These are phyloP conservation scores for Tetradesmus lagerheimii DNA, from an alignment of 139 green algal genomes.

Conservation along the genomic window DNA sequence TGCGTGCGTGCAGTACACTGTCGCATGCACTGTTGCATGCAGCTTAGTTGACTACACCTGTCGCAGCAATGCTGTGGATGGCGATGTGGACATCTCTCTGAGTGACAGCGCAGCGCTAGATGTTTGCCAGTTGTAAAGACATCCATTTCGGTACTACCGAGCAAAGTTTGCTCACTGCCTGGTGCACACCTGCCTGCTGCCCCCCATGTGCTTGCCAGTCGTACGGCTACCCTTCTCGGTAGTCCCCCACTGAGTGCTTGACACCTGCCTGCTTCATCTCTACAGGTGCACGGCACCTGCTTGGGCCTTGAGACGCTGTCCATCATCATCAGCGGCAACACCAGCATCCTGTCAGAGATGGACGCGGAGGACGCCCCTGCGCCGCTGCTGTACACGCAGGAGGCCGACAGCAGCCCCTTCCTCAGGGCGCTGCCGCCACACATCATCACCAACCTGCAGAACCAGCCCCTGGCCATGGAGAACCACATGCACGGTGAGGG, in stretches of 20 bases:
- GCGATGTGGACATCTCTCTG: too few relatives aligned
- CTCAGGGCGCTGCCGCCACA: conserved; percentile 65
- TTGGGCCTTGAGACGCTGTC: conserved; percentile 84
- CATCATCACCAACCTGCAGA: conserved; percentile 74
- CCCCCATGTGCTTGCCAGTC: too few relatives aligned
- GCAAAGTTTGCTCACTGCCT: too few relatives aligned
- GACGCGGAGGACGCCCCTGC: conserved; percentile 80
- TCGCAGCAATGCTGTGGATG: neutral
- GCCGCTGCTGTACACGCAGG: conserved; percentile 74
- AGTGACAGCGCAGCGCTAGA: too few relatives aligned
- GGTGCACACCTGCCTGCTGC: too few relatives aligned
- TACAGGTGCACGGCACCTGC: conserved; percentile 80
- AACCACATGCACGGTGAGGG: conserved; percentile 84
- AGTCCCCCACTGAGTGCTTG: too few relatives aligned
- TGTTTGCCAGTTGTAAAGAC: too few relatives aligned
- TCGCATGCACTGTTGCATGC: too few relatives aligned
- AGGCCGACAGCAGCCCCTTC: conserved; percentile 60
- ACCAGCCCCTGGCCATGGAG: conserved; percentile 83
- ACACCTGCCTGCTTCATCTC: neutral
- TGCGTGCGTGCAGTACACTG: too few relatives aligned
- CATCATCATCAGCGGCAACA: conserved; percentile 67
- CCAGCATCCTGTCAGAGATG: conserved; percentile 60
- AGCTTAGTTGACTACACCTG: too few relatives aligned
- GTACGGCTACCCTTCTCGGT: neutral
- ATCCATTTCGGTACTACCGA: too few relatives aligned